Conservation (phyloP, 805 yeast genomes). For the Ogataea neopini region DNA sequence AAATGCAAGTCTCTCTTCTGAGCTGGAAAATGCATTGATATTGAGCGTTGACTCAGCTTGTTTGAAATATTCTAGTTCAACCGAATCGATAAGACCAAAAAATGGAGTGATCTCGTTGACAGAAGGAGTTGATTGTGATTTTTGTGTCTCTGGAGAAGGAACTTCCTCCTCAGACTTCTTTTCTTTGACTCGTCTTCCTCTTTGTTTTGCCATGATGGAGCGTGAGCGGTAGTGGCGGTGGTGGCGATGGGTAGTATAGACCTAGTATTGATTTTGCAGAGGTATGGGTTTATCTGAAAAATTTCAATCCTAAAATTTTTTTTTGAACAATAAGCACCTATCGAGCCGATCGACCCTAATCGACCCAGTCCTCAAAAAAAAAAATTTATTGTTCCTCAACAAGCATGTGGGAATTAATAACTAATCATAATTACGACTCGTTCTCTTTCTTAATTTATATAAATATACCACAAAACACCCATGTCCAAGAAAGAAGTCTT, state of each 20-base stretch:
- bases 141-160: neutral
- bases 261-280: neutral
- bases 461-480: neutral
- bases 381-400: neutral
- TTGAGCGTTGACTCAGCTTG: conserved; percentile 87
- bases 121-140: neutral
- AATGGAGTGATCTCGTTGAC: conserved; percentile 45
- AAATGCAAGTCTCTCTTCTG: conserved; percentile 74
- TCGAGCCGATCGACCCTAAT: neutral
- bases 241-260: too few relatives aligned
- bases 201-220: conserved; percentile 7
- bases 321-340: neutral
- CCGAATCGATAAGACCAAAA: conserved; percentile 82
- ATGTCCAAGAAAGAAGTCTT: conserved; percentile 8
- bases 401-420: neutral
- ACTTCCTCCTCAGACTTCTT: neutral
- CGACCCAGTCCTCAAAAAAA: neutral
- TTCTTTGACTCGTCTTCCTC: conserved; percentile 8
- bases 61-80: conserved; percentile 88
- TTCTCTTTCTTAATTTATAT: neutral
- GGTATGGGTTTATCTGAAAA: neutral
- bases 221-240: too few relatives aligned
- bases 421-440: neutral
- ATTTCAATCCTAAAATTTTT: neutral
- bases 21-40: conserved; percentile 70